Evolutionary conservation across 495 filamentous ascomycete genomes (phyloP).

Genomic region (Xylaria acuta): DNA sequence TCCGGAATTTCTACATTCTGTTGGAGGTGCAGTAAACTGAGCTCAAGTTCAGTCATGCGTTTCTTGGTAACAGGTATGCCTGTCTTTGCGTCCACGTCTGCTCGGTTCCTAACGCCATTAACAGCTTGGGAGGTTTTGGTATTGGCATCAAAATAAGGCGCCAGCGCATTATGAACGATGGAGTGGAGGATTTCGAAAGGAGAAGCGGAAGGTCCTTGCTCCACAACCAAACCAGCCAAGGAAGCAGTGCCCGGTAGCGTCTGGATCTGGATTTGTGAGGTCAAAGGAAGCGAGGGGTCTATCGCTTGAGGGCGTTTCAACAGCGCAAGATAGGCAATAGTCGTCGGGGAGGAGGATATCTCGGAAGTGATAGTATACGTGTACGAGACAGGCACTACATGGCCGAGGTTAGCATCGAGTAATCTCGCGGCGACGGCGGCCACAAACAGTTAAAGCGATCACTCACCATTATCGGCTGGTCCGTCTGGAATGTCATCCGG

Average conservation of each 20-base stretch:
- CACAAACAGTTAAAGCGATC: conserved; percentile 3
- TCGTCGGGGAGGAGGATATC: conserved; percentile 77
- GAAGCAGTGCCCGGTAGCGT: conserved; percentile 83
- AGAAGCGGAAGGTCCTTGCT: conserved; percentile 74
- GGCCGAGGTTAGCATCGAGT: conserved; percentile 22
- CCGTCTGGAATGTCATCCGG: conserved; percentile 45
- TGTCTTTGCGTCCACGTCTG: conserved; percentile 86
- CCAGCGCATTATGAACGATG: conserved; percentile 83
- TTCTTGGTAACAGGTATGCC: conserved; percentile 97
- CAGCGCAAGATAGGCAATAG: conserved; percentile 82
- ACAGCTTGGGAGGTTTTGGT: conserved; percentile 79
- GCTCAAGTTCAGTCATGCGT: conserved; percentile 89
- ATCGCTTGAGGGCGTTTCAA: conserved; percentile 88
- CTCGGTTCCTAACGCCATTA: conserved; percentile 68
- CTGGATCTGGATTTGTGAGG: conserved; percentile 86
- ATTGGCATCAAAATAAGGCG: conserved; percentile 94
- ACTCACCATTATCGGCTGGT: conserved; percentile 40
- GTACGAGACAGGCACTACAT: conserved; percentile 56
- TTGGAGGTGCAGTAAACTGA: conserved; percentile 87
- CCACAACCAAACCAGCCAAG: conserved; percentile 64
- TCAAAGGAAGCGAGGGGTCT: conserved; percentile 77
- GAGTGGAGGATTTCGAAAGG: conserved; percentile 91
- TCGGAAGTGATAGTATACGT: conserved; percentile 81
- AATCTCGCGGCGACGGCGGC: not conserved
- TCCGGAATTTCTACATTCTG: conserved; percentile 98